These are phyloP conservation scores for Phaseolus lunatus DNA, from an alignment of 306 rosid species.

Conservation along the genomic window DNA sequence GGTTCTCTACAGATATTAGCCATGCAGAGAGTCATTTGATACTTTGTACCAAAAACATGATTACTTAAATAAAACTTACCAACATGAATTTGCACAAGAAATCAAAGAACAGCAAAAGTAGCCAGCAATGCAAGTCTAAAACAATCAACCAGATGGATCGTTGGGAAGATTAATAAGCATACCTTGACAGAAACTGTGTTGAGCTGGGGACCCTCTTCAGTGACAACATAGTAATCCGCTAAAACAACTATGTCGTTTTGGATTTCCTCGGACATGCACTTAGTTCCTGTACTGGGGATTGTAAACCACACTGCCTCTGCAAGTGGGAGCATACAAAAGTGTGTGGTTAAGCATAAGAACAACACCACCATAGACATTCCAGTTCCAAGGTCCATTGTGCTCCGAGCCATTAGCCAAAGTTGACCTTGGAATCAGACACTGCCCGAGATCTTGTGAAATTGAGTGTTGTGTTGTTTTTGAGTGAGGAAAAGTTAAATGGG, in stretches of 20 bases:
- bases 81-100: not conserved
- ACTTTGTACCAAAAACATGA: no score
- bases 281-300: slow-evolving; percentile 56
- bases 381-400: not conserved
- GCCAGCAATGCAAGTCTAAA: not conserved
- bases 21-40: no score
- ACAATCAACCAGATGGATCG: not conserved
- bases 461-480: not conserved
- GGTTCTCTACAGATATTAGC: no score
- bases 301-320: slow-evolving; percentile 53
- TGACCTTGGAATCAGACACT: not conserved
- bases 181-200: slow-evolving; percentile 47
- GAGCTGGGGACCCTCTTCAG: not conserved
- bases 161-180: not conserved
- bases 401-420: slow-evolving; percentile 24
- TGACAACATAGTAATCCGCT: slow-evolving; percentile 57
- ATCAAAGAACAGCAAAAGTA: not conserved
- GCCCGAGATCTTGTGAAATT: not conserved
- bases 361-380: not conserved
- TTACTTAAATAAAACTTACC: not conserved
- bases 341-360: slow-evolving; percentile 22
- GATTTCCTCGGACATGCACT: slow-evolving; percentile 62
- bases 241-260: slow-evolving; percentile 54
- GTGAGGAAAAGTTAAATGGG: slow-evolving; percentile 4
- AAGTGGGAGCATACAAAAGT: slow-evolving; percentile 22